Base-by-base conservation (phyloP, 768 basidiomycete species). In the Podaxis carcinomalis region DNA sequence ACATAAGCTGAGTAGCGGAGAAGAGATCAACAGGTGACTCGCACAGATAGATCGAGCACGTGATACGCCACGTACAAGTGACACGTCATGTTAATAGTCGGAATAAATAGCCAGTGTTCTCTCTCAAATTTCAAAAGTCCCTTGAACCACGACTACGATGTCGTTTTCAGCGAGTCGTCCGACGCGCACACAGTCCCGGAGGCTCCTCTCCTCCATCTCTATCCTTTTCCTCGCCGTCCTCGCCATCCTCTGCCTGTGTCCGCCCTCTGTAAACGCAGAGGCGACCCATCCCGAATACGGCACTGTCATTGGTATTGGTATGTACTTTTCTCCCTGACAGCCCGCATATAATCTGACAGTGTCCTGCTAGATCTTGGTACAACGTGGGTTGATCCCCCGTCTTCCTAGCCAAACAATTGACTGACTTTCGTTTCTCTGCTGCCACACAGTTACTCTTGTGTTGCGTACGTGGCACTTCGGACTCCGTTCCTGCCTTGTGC, bases 271-370 rank as follows among this genome's bases (percentile, higher is more conserved):
- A 57, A 77, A 74, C 54, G 93, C 92, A 49, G 85, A 89, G 66
- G 88, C 87, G 37, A 61, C 80, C 61, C 83, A 83, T 66, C 77
- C 87, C 32, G 90, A 95, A 69, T 95, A 91, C 73, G 94, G 95
- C 59, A 90, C 90, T 39, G 93, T 96, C 40, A 96, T 96, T 72
- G 95, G 92, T 83, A 92, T 93, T 71, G 90, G 89, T 92, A 65
- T 51, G 87, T 77, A 1, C 32, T 59, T 11, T 47, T 5, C 5
- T 35, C 42, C 56, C 44, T 37, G 5, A 16, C 19, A 14, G 16
- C 16, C 14, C 21, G 21, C 39, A 53, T 63, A 66, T 25, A 55
- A 3, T 10, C 59, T 63, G 65, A 39, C 21, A 19, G 62, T 64
- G 49, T 14, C 14, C 58, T 36, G 67, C 55, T 70, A 90, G 93